phyloP scores from a whole-genome alignment of 2,329 filamentous ascomycete genomes.

The Ascochyta koolunga region DNA sequence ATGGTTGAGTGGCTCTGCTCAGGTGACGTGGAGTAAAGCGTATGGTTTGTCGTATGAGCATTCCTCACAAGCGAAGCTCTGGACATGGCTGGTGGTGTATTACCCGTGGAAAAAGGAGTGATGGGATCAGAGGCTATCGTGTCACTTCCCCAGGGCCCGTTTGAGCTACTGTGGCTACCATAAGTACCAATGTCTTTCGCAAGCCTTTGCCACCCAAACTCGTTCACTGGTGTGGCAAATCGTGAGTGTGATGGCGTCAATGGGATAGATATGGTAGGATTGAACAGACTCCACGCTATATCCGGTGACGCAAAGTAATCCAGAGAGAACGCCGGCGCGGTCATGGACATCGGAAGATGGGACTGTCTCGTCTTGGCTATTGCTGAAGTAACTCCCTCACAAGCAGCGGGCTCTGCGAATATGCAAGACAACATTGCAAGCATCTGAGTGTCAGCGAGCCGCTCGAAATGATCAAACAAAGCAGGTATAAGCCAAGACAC shows the following conservation, averaged over 20 bases:
- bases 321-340: slow-evolving; percentile 53
- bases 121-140: slow-evolving; percentile 51
- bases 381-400: slow-evolving; percentile 47
- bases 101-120: slow-evolving; percentile 59
- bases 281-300: slow-evolving; percentile 52
- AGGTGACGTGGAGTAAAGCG: slow-evolving; percentile 51
- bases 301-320: slow-evolving; percentile 55
- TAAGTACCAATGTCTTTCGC: slow-evolving; percentile 47
- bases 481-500: slow-evolving; percentile 63
- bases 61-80: slow-evolving; percentile 48
- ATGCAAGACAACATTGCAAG: slow-evolving; percentile 69
- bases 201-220: slow-evolving; percentile 41
- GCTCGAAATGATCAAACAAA: slow-evolving; percentile 66
- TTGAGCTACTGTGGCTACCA: slow-evolving; percentile 58
- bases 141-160: slow-evolving; percentile 56
- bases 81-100: slow-evolving; percentile 57
- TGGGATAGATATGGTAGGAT: slow-evolving; percentile 44
- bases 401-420: slow-evolving; percentile 57
- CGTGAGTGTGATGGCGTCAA: slow-evolving; percentile 42
- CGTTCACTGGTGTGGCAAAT: slow-evolving; percentile 37
- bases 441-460: slow-evolving; percentile 67
- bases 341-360: slow-evolving; percentile 50
- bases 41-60: slow-evolving; percentile 45
- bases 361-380: slow-evolving; percentile 46
- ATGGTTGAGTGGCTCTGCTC: slow-evolving; percentile 43